A percentile compares a stretch with the other conserved stretches of the same genome.
Evolutionary conservation across 208 protist species (phyloP).

Genomic region (Acanthamoeba sp.): DNA sequence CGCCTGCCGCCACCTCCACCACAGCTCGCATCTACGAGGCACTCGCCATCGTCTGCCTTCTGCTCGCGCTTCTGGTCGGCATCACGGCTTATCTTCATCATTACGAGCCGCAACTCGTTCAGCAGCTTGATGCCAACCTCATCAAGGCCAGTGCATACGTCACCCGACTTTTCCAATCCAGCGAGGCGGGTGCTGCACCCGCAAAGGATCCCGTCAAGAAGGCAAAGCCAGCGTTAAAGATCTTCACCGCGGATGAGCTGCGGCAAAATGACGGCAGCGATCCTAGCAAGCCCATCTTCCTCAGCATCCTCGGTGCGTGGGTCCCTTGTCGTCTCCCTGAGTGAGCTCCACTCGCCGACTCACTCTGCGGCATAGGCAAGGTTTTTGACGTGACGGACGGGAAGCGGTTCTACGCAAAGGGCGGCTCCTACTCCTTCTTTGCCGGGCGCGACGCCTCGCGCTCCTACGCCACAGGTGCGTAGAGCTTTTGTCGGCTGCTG

Average conservation of each 20-base stretch:
- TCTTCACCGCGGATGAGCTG: conserved; percentile 57
- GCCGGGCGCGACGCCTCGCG: conserved; percentile 57
- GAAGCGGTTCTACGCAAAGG: conserved; percentile 58
- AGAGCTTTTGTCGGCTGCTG: too few species aligned
- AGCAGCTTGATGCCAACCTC: not conserved
- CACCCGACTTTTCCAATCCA: not conserved
- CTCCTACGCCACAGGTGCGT: conserved; percentile 23
- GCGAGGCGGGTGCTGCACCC: not conserved
- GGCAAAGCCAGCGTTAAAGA: not conserved
- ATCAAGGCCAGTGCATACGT: not conserved
- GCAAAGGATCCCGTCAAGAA: not conserved
- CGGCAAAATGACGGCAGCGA: conserved; percentile 56
- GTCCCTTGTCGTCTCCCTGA: too few species aligned
- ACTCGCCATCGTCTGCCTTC: not conserved
- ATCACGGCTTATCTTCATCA: not conserved
- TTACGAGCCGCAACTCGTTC: not conserved
- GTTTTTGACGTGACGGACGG: conserved; percentile 59
- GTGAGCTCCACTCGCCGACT: too few species aligned
- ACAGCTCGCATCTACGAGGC: not conserved
- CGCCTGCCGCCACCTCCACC: not conserved
- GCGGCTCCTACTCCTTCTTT: conserved; percentile 64
- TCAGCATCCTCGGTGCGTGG: conserved; percentile 4
- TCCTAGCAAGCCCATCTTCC: conserved; percentile 25
- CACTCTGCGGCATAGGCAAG: not conserved
- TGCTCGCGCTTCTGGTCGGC: not conserved